Evolutionary conservation across 2,329 filamentous ascomycete genomes (phyloP).

Genomic region (Cladophialophora chaetospira): DNA sequence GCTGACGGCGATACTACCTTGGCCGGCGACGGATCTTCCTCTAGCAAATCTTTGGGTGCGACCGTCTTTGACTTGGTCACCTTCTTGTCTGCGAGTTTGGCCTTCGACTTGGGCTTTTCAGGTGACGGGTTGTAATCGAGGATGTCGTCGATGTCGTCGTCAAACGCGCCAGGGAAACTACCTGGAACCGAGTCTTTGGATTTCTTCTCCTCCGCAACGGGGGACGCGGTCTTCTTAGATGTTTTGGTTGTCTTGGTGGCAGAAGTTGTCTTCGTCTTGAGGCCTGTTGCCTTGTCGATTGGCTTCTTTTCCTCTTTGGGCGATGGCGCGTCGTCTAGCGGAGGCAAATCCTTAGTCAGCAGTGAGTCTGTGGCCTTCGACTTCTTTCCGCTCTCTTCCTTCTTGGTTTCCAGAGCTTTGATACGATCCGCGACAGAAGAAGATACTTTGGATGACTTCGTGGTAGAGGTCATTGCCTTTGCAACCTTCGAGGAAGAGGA

Average conservation of each 20-base stretch:
- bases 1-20: constrained; percentile 53
- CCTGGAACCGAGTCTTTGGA: constrained; percentile 54
- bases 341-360: constrained; percentile 41
- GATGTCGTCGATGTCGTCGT: constrained; percentile 46
- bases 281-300: constrained; percentile 39
- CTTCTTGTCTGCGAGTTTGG: constrained; percentile 26
- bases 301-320: constrained; percentile 47
- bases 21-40: constrained; percentile 38
- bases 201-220: constrained; percentile 40
- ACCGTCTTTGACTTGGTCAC: constrained; percentile 37
- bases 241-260: constrained; percentile 30
- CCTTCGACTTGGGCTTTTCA: constrained; percentile 27
- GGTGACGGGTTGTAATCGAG: constrained; percentile 33
- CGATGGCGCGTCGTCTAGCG: constrained; percentile 42
- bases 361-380: constrained; percentile 41
- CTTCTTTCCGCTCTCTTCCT: constrained; percentile 43
- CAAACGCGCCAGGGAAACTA: constrained; percentile 58
- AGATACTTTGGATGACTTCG: constrained; percentile 45
- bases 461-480: constrained; percentile 40
- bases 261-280: constrained; percentile 38
- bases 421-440: constrained; percentile 57
- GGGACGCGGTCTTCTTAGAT: constrained; percentile 28
- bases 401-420: constrained; percentile 48
- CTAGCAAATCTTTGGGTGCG: constrained; percentile 29
- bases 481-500: constrained; percentile 47